A percentile compares a stretch with the other conserved stretches of the same genome.
Evolutionary conservation across 495 filamentous ascomycete species (phyloP).

Genomic region (Aspergillus sclerotiicarbonarius): DNA sequence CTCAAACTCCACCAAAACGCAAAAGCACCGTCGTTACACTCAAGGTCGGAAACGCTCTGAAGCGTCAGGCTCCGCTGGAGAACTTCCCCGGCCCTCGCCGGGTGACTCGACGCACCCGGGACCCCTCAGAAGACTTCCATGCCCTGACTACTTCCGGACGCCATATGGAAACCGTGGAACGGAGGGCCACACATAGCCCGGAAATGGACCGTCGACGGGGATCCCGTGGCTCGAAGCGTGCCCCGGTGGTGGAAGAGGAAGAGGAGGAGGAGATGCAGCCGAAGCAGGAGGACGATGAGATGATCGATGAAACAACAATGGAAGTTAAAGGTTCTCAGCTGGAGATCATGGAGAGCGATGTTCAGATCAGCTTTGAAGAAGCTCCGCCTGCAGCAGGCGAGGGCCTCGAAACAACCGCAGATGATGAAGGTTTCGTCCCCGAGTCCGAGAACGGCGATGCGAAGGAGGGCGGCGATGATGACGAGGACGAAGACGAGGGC

Average conservation of each 20-base stretch:
- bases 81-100: slow-evolving; percentile 41
- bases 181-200: slow-evolving; percentile 62
- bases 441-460: slow-evolving; percentile 49
- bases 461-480: slow-evolving; percentile 41
- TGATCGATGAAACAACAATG: slow-evolving; percentile 28
- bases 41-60: slow-evolving; percentile 39
- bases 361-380: slow-evolving; percentile 39
- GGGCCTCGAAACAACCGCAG: slow-evolving; percentile 28
- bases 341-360: slow-evolving; percentile 42
- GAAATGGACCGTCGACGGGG: slow-evolving; percentile 57
- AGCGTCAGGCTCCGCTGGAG: slow-evolving; percentile 29
- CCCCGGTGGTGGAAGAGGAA: slow-evolving; percentile 63
- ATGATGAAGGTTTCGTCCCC: slow-evolving; percentile 48
- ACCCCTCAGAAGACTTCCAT: slow-evolving; percentile 57
- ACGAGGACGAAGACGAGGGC: slow-evolving; percentile 67
- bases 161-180: slow-evolving; percentile 59
- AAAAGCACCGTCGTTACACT: slow-evolving; percentile 39
- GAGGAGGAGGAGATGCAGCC: slow-evolving; percentile 32
- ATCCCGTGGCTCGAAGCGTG: slow-evolving; percentile 51
- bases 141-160: slow-evolving; percentile 74
- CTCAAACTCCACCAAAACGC: slow-evolving; percentile 33
- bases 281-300: slow-evolving; percentile 35
- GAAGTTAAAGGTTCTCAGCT: slow-evolving; percentile 38
- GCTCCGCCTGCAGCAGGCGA: slow-evolving; percentile 22
- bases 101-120: slow-evolving; percentile 59